Evolutionary conservation across 352 stramenopile species (phyloP).

Genomic region (Phytophthora palmivora): DNA sequence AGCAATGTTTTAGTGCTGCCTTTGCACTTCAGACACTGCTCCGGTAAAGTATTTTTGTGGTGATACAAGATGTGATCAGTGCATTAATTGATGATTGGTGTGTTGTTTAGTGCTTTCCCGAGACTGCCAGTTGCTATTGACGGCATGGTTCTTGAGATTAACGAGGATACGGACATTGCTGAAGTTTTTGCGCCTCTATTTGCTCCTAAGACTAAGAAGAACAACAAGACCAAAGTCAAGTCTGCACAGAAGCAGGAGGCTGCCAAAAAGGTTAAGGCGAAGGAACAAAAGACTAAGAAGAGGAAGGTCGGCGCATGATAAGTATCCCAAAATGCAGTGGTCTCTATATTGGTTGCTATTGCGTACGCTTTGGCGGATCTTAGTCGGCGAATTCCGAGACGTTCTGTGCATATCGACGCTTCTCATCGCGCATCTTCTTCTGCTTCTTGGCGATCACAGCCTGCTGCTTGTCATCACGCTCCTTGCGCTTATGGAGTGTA

Average conservation of each 20-base stretch:
- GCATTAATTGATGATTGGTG: slow-evolving; percentile 6
- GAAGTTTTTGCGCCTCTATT: slow-evolving; percentile 63
- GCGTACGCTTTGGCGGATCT: slow-evolving; percentile 7
- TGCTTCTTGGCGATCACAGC: slow-evolving; percentile 56
- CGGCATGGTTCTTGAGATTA: slow-evolving; percentile 53
- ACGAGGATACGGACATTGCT: slow-evolving; percentile 46
- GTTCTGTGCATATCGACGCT: slow-evolving; percentile 74
- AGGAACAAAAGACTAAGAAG: slow-evolving; percentile 61
- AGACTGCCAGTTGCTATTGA: slow-evolving; percentile 56
- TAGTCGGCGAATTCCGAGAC: slow-evolving; percentile 85
- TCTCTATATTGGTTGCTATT: slow-evolving; percentile 33
- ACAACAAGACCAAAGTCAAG: slow-evolving; percentile 31
- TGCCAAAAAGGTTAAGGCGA: slow-evolving; percentile 33
- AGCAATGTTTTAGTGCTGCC: slow-evolving; percentile 82
- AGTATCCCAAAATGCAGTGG: slow-evolving; percentile 25
- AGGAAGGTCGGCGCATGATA: slow-evolving; percentile 38
- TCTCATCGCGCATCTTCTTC: slow-evolving; percentile 66
- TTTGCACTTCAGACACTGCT: slow-evolving; percentile 84
- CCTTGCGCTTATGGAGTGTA: slow-evolving; percentile 86
- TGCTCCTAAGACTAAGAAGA: slow-evolving; percentile 40
- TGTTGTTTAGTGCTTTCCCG: slow-evolving; percentile 61
- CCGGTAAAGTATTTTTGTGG: slow-evolving; percentile 35
- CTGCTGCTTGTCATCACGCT: slow-evolving; percentile 75
- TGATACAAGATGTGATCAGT: not conserved
- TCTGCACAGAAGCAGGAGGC: slow-evolving; percentile 22